These are phyloP conservation scores for Termitomyces heimii DNA, from an alignment of 768 basidiomycete genomes.

Conservation along the genomic window DNA sequence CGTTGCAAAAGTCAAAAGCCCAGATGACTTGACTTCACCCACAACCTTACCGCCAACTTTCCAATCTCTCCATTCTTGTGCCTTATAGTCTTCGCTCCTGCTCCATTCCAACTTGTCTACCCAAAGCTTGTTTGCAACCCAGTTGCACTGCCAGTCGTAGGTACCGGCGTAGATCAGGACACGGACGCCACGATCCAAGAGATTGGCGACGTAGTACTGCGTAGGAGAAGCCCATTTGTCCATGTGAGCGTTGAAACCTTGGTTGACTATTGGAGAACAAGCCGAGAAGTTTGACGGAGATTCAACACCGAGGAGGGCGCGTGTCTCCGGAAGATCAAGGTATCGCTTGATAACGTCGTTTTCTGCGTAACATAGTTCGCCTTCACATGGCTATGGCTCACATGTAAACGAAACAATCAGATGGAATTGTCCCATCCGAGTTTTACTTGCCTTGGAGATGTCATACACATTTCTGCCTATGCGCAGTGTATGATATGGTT, in stretches of 20 bases:
- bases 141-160: constrained; percentile 79
- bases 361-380: constrained; percentile 18
- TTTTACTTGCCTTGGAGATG: constrained; percentile 15
- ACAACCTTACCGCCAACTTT: constrained; percentile 38
- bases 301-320: constrained; percentile 16
- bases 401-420: background rate
- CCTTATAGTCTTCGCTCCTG: constrained; percentile 45
- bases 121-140: constrained; percentile 75
- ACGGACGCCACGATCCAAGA: constrained; percentile 73
- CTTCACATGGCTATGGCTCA: constrained; percentile 13
- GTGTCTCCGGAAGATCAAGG: constrained; percentile 15
- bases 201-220: constrained; percentile 54
- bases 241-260: constrained; percentile 46
- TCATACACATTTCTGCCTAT: constrained; percentile 20
- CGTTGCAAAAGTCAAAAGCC: constrained; percentile 30
- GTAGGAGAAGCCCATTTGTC: constrained; percentile 48
- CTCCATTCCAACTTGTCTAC: constrained; percentile 70
- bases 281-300: constrained; percentile 43
- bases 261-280: constrained; percentile 47
- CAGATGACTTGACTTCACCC: constrained; percentile 36
- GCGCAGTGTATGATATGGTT: background rate
- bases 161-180: constrained; percentile 72
- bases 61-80: constrained; percentile 54
- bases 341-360: constrained; percentile 13
- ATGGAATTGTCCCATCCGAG: too few species aligned